A percentile compares a stretch with the other conserved stretches of the same genome.
These are phyloP conservation scores for Wilcoxina mikolae DNA, from an alignment of 495 filamentous ascomycete genomes.

Conservation along the genomic window DNA sequence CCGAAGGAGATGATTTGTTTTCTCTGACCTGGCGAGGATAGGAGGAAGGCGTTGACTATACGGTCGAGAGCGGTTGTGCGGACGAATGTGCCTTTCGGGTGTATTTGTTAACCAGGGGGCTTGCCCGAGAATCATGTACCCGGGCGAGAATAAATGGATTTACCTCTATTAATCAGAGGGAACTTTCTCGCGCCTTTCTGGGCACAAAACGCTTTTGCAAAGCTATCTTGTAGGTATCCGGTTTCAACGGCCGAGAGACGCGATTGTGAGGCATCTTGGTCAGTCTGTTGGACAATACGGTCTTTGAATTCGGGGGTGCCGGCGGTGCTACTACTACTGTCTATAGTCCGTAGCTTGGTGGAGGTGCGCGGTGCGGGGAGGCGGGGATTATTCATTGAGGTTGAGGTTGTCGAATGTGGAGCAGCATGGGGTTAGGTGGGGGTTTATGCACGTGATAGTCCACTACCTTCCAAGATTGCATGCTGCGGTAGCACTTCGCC, in stretches of 20 bases:
- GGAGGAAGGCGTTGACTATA: conserved; percentile 59
- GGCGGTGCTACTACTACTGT: neutral
- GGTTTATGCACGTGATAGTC: too few species aligned
- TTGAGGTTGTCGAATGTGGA: too few species aligned
- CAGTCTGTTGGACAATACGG: conserved; percentile 65
- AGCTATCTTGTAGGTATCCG: conserved; percentile 78
- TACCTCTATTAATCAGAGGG: conserved; percentile 89
- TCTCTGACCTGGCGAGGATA: conserved; percentile 20
- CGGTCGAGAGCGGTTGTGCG: conserved; percentile 74
- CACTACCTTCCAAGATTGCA: too few species aligned
- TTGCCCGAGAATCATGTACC: neutral
- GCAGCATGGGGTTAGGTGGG: too few species aligned
- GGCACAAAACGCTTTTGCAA: conserved; percentile 48
- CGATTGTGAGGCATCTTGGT: conserved; percentile 79
- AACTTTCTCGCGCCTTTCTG: conserved; percentile 39
- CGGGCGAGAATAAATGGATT: conserved; percentile 17
- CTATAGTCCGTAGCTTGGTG: neutral
- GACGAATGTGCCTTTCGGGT: conserved; percentile 82
- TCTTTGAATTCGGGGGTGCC: conserved; percentile 13
- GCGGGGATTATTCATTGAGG: conserved; percentile 1
- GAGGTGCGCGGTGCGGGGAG: neutral
- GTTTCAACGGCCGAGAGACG: conserved; percentile 72
- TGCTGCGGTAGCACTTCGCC: too few species aligned
- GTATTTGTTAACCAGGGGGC: too few species aligned
- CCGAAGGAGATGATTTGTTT: conserved; percentile 90